Evolutionary conservation across 257 asterid species (phyloP).

Genomic region (Paulownia fortunei): DNA sequence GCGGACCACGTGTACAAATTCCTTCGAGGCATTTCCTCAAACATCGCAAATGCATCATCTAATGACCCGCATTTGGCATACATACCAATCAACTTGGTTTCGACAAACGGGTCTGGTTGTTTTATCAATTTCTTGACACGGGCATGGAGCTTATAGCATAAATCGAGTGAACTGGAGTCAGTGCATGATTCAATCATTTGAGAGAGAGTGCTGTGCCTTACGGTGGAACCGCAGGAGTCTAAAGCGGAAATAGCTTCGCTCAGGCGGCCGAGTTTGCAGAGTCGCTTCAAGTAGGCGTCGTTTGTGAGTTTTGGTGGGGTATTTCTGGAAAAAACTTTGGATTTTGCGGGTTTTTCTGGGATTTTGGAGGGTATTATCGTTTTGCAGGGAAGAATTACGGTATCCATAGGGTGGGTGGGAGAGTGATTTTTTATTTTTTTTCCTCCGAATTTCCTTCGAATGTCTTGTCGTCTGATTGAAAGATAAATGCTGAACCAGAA

Average conservation of each 20-base stretch:
- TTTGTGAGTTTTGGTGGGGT: conserved; percentile 33
- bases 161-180: conserved; percentile 47
- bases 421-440: neutral
- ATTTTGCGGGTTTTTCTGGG: conserved; percentile 37
- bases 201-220: conserved; percentile 58
- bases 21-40: conserved; percentile 63
- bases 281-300: conserved; percentile 65
- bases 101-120: conserved; percentile 57
- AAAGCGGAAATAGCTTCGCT: conserved; percentile 61
- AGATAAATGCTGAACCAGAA: conserved; percentile 28
- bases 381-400: conserved; percentile 61
- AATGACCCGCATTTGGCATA: conserved; percentile 75
- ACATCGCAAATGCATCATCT: conserved; percentile 56
- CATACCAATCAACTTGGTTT: conserved; percentile 65
- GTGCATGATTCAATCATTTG: conserved; percentile 65
- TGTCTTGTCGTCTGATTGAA: conserved; percentile 1
- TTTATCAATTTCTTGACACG: conserved; percentile 37
- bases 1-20: conserved; percentile 82
- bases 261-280: conserved; percentile 63
- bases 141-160: conserved; percentile 58
- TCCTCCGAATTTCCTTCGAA: neutral
- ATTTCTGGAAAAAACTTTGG: conserved; percentile 21
- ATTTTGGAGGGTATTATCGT: conserved; percentile 38
- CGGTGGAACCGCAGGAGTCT: conserved; percentile 54
- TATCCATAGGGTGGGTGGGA: conserved; percentile 52